A percentile compares a stretch with the other conserved stretches of the same genome.
phyloP scores from a whole-genome alignment of 805 yeast species.

The Metschnikowia aberdeeniae region DNA sequence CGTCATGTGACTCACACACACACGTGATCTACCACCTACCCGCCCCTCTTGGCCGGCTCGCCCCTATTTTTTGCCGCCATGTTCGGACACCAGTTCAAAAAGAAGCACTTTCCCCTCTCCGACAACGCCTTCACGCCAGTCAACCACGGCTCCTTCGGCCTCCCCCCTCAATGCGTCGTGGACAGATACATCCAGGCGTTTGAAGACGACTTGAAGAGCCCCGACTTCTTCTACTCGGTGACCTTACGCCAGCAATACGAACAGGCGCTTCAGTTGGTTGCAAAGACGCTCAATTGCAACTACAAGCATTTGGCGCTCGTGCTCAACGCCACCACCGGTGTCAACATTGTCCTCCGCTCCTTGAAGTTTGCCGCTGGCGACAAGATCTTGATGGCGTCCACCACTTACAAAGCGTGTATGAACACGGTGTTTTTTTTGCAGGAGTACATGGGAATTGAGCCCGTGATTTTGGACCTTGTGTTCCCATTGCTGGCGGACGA shows the following conservation, averaged over 20 bases:
- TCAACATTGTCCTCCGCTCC: conserved; percentile 54
- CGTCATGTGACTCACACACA: too few relatives aligned
- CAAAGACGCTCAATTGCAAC: conserved; percentile 44
- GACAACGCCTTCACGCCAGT: conserved; percentile 41
- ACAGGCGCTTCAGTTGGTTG: conserved; percentile 34
- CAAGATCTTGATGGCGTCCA: conserved; percentile 44
- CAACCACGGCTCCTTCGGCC: conserved; percentile 66
- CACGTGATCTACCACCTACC: too few relatives aligned
- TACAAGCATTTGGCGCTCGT: conserved; percentile 48
- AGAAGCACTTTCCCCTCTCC: conserved; percentile 43
- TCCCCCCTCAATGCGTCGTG: conserved; percentile 45
- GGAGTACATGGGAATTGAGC: conserved; percentile 25
- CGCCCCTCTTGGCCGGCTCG: too few relatives aligned
- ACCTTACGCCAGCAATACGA: conserved; percentile 26
- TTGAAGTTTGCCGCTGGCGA: conserved; percentile 51
- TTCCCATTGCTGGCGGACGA: conserved; percentile 19
- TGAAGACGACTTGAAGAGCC: conserved; percentile 29
- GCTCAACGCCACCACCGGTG: conserved; percentile 58
- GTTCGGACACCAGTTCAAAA: conserved; percentile 50
- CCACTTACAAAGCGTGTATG: conserved; percentile 52
- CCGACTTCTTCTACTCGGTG: conserved; percentile 43
- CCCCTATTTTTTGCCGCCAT: background rate
- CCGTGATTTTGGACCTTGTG: conserved; percentile 15
- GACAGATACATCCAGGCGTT: conserved; percentile 8
- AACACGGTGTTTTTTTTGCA: conserved; percentile 46